These are phyloP conservation scores for Wakefieldia striispora DNA, from an alignment of 768 basidiomycete species.

Conservation along the genomic window DNA sequence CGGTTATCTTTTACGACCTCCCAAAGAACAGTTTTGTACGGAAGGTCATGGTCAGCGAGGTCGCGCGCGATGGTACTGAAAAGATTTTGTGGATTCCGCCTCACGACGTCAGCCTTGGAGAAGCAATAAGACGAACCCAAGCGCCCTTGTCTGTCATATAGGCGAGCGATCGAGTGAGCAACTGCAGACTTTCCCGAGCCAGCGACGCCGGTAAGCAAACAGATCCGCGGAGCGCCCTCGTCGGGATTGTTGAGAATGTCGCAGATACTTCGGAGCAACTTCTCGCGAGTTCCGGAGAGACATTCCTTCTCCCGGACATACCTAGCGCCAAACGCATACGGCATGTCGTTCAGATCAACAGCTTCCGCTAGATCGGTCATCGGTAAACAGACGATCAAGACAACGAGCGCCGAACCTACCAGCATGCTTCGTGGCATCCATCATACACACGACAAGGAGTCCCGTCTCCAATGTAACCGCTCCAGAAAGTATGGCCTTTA, in stretches of 20 bases:
- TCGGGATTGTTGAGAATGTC: background rate
- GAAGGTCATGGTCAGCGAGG: slow-evolving; percentile 22
- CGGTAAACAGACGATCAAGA: too few species aligned
- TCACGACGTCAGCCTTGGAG: background rate
- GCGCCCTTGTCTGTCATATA: background rate
- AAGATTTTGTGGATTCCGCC: slow-evolving; percentile 12
- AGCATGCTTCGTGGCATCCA: background rate
- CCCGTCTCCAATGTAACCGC: background rate
- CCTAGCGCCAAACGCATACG: slow-evolving; percentile 1
- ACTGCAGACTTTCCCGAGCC: too few species aligned
- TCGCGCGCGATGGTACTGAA: slow-evolving; percentile 29
- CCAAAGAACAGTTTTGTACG: slow-evolving; percentile 8
- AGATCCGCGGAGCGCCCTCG: too few species aligned
- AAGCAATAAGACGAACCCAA: slow-evolving; percentile 27
- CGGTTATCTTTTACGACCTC: slow-evolving; percentile 2
- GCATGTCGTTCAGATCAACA: background rate
- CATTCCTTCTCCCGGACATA: background rate
- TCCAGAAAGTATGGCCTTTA: background rate
- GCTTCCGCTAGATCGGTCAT: background rate
- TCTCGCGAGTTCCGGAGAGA: background rate
- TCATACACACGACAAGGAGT: background rate
- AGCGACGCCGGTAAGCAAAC: too few species aligned
- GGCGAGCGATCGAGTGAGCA: too few species aligned
- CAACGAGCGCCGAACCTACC: too few species aligned
- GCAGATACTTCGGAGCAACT: background rate